Base-by-base conservation (phyloP, 306 rosid species). In the Malus sylvestris region DNA sequence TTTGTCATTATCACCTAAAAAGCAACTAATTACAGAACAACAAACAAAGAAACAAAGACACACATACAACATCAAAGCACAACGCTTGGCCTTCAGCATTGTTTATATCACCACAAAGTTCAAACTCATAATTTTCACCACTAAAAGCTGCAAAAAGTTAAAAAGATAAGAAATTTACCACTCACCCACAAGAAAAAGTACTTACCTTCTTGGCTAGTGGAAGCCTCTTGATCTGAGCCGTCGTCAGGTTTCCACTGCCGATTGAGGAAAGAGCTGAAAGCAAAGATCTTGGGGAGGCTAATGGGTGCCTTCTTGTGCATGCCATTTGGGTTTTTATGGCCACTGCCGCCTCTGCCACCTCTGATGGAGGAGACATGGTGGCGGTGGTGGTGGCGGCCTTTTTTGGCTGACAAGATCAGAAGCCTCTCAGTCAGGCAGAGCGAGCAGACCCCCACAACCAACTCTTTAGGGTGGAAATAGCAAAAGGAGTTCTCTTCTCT, bases 161-260 rank as follows among this genome's bases (percentile, higher is more conserved):
- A 67, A 59, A 63, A 68, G 23, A 66, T 1, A 3, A 2, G 35
- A 74, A 52, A 19, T 6, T 45, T 49, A 44, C 22, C 20, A 58
- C 19, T 40, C 10, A 38, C 40, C 81, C 46, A 20, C 5, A 67
- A 51, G 12, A 53, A 78, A 29, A 65, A 57, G 8, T 15, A 6
- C 57, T 71, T 87, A 96, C 99, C 99, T 91, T 96, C 99, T 82
- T 86, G 98, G 63, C 93, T 88, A 25, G 91, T 87, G 79, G 98
- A 96, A 73, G 84, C 85, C 78, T 88, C 90, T 59, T 33, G 82
- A 15, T 87, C 62, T 57, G 62, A 3, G 4, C 62, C 3, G 71
- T 74, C 79, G 57, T 81, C 80, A 64, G 97, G 83, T 77, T 91
- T 91, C 79, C 87, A 82, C 9, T 82, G 96, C 25, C 83, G 93